Percentiles rank a stretch among this genome's conserved stretches.
These are phyloP conservation scores for Hirschioporus abietinus DNA, from an alignment of 768 basidiomycete genomes.

Conservation along the genomic window DNA sequence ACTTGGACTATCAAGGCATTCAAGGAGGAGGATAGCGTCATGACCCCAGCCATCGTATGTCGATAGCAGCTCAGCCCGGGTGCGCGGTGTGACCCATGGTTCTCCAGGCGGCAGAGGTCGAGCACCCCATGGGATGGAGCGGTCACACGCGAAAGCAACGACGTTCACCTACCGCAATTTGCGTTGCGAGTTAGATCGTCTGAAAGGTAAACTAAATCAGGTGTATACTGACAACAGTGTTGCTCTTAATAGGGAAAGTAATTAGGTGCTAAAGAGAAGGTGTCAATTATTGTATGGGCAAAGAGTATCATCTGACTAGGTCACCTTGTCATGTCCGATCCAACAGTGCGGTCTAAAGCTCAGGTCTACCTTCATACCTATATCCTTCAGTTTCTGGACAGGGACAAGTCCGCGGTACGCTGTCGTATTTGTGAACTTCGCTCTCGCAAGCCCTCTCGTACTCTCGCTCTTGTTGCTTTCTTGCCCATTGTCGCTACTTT, in stretches of 20 bases:
- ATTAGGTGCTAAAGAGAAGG: slow-evolving; percentile 42
- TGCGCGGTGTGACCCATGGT: slow-evolving; percentile 36
- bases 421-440: slow-evolving; percentile 39
- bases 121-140: slow-evolving; percentile 24
- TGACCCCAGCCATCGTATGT: slow-evolving; percentile 41
- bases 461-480: slow-evolving; percentile 17
- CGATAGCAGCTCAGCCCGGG: slow-evolving; percentile 38
- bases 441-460: not conserved
- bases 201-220: not conserved
- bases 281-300: not conserved
- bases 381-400: slow-evolving; percentile 30
- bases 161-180: slow-evolving; percentile 36
- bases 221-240: slow-evolving; percentile 31
- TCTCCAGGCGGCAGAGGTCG: slow-evolving; percentile 14
- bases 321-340: slow-evolving; percentile 41
- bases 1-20: slow-evolving; percentile 37
- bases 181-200: not conserved
- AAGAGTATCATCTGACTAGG: slow-evolving; percentile 3
- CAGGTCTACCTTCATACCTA: slow-evolving; percentile 38
- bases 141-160: slow-evolving; percentile 36
- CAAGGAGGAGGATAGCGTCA: slow-evolving; percentile 36
- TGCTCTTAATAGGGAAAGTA: slow-evolving; percentile 41
- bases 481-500: slow-evolving; percentile 16
- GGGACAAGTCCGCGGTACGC: slow-evolving; percentile 47
- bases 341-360: slow-evolving; percentile 33